Evolutionary conservation across 345 rosid genomes (phyloP), one percentile per base, ranked within the genome.

Genomic region (Gossypium australe): DNA sequence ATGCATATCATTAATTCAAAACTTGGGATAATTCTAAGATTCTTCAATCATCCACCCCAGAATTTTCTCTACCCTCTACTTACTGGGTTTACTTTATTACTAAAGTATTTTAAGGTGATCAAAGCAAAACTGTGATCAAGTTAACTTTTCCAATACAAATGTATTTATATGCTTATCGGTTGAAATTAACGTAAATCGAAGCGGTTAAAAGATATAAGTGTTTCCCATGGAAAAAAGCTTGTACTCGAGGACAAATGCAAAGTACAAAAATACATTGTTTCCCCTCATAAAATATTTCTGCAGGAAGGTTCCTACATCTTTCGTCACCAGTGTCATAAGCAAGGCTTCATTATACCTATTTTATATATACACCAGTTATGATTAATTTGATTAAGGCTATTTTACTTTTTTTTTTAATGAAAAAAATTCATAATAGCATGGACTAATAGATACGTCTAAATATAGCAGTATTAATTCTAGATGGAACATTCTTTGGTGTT

Each of bases 301-400:
- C 38, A 82, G 81, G 87, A 82, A 85, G 79, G 78, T 85, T 81
- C 86, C 81, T 64, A 0, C 83, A 76, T 57, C 81, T 82, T 84
- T 78, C 86, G 74, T 78, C 38, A 61, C 17, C 60, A 64, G 10
- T 53, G 68, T 64, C 41, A 63, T 29, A n/a, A 70, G 63, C 24
- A 69, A 62, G 64, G 47, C 61, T 74, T 58, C 67, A 51, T 64
- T 70, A 17, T 58, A 57, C 49, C 9, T 51, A 43, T 75, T 52
- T 9, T 27, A 51, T 53, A 16, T 10, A 34, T 27, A 7, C 44
- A 52, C 22, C 12, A 25, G 0, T 24, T 22, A 17, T 17, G 9
- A 71, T 7, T 55, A 71, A n/a, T 48, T 49, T 16, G 6, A 17
- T 59, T 16, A 5, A 17, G 13, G 7, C 13, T 22, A 13, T 22